These are phyloP conservation scores for Selaginella tamariscina DNA, from an alignment of 75 land plant species.

Conservation along the genomic window DNA sequence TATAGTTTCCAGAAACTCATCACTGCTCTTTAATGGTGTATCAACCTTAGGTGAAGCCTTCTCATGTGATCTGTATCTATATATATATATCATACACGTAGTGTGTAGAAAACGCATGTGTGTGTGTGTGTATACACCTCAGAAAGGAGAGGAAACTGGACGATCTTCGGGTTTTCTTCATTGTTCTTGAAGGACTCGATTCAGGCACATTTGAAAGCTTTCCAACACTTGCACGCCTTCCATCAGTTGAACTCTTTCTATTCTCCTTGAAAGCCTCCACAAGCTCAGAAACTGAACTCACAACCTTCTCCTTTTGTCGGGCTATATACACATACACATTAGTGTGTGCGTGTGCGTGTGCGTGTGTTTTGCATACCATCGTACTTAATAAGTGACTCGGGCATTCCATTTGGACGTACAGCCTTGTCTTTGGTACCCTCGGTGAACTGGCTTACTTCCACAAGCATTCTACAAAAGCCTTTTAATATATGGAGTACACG, in stretches of 20 bases:
- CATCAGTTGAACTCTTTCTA: constrained; percentile 25
- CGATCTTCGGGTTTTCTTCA: constrained; percentile 12
- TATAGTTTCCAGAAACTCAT: constrained; percentile 38
- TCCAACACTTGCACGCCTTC: background rate
- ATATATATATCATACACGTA: background rate
- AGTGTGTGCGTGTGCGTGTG: too few relatives aligned
- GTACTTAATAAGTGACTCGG: constrained; percentile 37
- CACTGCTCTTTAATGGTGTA: constrained; percentile 38
- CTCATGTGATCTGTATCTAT: background rate
- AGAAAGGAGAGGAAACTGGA: constrained; percentile 27
- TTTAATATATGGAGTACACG: background rate
- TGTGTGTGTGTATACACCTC: too few relatives aligned
- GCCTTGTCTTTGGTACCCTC: constrained; percentile 55
- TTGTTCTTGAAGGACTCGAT: background rate
- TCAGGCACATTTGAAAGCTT: background rate
- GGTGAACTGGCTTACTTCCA: constrained; percentile 73
- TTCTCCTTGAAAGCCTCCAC: constrained; percentile 45
- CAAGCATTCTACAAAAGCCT: constrained; percentile 45
- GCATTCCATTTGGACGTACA: constrained; percentile 34
- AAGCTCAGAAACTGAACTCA: constrained; percentile 47
- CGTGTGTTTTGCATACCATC: constrained; percentile 54
- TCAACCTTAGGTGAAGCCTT: background rate
- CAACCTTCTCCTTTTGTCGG: constrained; percentile 53
- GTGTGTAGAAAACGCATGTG: too few relatives aligned
- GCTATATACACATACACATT: too few relatives aligned